Base-by-base conservation (phyloP, 106 monocot species). In the Allium sativum region DNA sequence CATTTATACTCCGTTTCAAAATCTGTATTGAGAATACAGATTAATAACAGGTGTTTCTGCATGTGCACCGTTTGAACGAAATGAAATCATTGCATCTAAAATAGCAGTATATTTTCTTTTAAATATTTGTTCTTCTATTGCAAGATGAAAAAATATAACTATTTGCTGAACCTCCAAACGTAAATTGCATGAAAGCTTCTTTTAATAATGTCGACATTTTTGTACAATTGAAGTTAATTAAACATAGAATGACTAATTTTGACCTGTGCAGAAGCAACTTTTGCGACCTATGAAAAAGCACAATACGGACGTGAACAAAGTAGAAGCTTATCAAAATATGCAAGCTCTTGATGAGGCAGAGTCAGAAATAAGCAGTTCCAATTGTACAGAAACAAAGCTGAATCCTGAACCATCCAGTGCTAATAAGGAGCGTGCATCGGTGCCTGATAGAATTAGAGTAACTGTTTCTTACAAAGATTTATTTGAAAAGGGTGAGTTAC, bases 401-500 rank as follows among this genome's bases (percentile, higher is more conserved):
- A 46, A 10, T 14, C 50, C 8, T 18, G 61, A 56, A 43, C 42
- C 57, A 21, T 41, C 43, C 10, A n/a, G 57, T 46, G 50, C 56
- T 9, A 52, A 21, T 40, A 64, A 44, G 13, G 69, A 19, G 12
- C 65, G 46, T 9, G 18, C 31, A 14, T 68, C 77, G 1, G 77
- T 67, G 19, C 46, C 31, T 6, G 62, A 72, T 21, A 77, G 77
- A 44, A 72, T 77, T 6, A 53, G 77, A 62, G 54, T 65, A 12
- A 70, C 76, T 0, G 60, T 77, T 40, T 12, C 21, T 6, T 71
- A 77, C 47, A 70, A 71, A 53, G 76, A 76, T 48, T 50, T 76
- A 53, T 46, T 65, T 45, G 76, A 71, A 65, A 70, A 76, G 71
- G 76, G 76, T 12, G 76, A 71, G 51, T 65, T 76, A 48, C 68